Evolutionary conservation across 176 grass and related monocot species (phyloP).

Genomic region (Rhipidocladum racemiflorum): DNA sequence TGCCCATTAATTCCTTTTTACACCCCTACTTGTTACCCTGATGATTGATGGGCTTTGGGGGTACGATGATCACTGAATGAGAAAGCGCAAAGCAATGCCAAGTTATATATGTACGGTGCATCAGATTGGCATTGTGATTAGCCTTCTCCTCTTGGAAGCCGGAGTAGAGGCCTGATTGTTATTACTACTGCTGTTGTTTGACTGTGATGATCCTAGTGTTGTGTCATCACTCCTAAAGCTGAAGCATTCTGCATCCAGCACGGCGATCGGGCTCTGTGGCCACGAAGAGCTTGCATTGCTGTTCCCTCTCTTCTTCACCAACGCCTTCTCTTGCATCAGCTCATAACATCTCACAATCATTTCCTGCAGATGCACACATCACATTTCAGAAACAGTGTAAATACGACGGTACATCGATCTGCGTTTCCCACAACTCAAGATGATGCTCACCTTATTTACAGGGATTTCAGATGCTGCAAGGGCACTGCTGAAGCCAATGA

Average conservation of each 20-base stretch:
- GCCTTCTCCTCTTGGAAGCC: slow-evolving; percentile 66
- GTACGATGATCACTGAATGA: slow-evolving; percentile 23
- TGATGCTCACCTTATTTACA: slow-evolving; percentile 64
- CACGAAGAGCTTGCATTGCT: slow-evolving; percentile 28
- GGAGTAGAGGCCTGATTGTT: slow-evolving; percentile 41
- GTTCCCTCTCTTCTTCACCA: slow-evolving; percentile 52
- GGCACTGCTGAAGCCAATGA: slow-evolving; percentile 25
- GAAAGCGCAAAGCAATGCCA: slow-evolving; percentile 12
- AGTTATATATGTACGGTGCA: slow-evolving; percentile 29
- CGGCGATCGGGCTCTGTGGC: slow-evolving; percentile 62
- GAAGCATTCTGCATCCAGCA: slow-evolving; percentile 63
- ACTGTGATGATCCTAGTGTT: slow-evolving; percentile 49
- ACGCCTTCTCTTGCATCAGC: slow-evolving; percentile 47
- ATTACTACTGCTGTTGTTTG: slow-evolving; percentile 35
- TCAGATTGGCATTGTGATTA: slow-evolving; percentile 43
- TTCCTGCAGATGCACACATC: slow-evolving; percentile 40
- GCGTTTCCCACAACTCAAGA: not conserved
- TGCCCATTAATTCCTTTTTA: slow-evolving; percentile 24
- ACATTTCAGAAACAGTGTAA: slow-evolving; percentile 25
- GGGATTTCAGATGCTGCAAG: slow-evolving; percentile 43
- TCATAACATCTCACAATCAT: slow-evolving; percentile 62
- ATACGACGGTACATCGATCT: not conserved
- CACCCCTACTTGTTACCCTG: slow-evolving; percentile 26
- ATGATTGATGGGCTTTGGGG: slow-evolving; percentile 12
- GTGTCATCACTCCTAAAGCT: slow-evolving; percentile 57